These are phyloP conservation scores for Naganishia friedmannii DNA, from an alignment of 768 basidiomycete species.

Conservation along the genomic window DNA sequence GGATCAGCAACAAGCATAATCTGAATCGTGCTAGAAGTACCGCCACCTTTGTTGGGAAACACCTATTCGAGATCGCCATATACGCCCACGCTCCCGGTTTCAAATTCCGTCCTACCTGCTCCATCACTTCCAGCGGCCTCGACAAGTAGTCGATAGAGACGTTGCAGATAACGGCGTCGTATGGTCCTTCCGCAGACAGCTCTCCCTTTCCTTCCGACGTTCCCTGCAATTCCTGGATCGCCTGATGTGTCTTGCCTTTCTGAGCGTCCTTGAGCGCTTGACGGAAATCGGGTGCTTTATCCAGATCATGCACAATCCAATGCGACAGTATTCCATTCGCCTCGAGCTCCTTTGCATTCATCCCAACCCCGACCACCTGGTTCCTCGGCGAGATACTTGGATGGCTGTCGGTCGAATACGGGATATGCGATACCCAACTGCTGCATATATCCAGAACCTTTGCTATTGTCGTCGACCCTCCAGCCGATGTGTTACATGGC, in stretches of 20 bases:
- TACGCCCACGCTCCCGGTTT: constrained; percentile 31
- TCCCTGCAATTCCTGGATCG: neutral
- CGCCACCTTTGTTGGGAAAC: constrained; percentile 40
- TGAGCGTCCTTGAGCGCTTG: neutral
- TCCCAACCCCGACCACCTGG: constrained; percentile 38
- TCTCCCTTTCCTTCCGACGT: neutral
- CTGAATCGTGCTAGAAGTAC: too few relatives aligned
- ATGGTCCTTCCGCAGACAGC: constrained; percentile 6
- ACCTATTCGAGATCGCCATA: constrained; percentile 39
- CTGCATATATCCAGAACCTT: constrained; percentile 39
- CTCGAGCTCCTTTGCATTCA: constrained; percentile 36
- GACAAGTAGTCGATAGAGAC: constrained; percentile 44
- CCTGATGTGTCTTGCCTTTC: neutral
- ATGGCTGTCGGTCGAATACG: constrained; percentile 19
- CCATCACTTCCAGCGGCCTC: constrained; percentile 35
- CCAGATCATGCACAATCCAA: constrained; percentile 37
- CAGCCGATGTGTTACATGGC: constrained; percentile 16
- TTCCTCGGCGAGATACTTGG: constrained; percentile 10
- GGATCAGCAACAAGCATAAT: constrained; percentile 1
- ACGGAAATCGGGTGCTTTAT: constrained; percentile 31
- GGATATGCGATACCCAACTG: constrained; percentile 42
- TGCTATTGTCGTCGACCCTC: constrained; percentile 3
- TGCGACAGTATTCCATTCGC: constrained; percentile 33
- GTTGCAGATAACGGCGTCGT: constrained; percentile 36
- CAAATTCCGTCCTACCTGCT: constrained; percentile 13